Evolutionary conservation across 768 basidiomycete genomes (phyloP).

Genomic region (Roridomyces roridus): DNA sequence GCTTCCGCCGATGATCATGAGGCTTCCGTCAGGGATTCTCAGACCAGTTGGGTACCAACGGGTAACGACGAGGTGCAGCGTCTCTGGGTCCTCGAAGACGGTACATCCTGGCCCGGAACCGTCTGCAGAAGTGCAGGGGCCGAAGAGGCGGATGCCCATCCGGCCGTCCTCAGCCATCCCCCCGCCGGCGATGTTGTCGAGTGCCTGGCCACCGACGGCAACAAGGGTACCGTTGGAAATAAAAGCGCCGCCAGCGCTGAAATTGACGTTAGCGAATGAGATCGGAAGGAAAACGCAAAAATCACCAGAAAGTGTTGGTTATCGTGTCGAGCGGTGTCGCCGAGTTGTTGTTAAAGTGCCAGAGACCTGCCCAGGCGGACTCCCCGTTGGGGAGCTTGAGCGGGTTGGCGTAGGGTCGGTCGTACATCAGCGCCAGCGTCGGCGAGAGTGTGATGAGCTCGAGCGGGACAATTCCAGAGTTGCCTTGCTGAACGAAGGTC

Average conservation of each 20-base stretch:
- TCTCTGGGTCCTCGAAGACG: constrained; percentile 24
- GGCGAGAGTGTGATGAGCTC: constrained; percentile 24
- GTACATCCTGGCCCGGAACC: constrained; percentile 20
- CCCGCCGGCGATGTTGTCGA: neutral
- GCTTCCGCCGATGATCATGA: constrained; percentile 38
- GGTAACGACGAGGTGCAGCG: constrained; percentile 10
- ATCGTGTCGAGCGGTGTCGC: constrained; percentile 5
- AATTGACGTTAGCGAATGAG: too few species aligned
- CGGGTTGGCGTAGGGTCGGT: constrained; percentile 19
- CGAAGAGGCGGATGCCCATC: constrained; percentile 26
- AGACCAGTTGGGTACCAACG: constrained; percentile 27
- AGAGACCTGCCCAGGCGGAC: constrained; percentile 19
- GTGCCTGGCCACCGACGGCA: too few species aligned
- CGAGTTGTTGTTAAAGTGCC: constrained; percentile 22
- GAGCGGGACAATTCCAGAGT: constrained; percentile 16
- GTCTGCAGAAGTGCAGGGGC: constrained; percentile 21
- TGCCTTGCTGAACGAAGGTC: constrained; percentile 23
- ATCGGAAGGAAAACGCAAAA: too few species aligned
- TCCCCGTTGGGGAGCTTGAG: constrained; percentile 17
- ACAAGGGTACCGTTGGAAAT: too few species aligned
- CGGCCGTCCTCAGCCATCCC: neutral
- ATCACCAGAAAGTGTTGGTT: constrained; percentile 19
- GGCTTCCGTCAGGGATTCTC: constrained; percentile 18
- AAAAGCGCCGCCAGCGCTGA: neutral
- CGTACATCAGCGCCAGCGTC: constrained; percentile 19